These are phyloP conservation scores for Leishmania braziliensis DNA, from an alignment of 208 protist species.

Conservation along the genomic window DNA sequence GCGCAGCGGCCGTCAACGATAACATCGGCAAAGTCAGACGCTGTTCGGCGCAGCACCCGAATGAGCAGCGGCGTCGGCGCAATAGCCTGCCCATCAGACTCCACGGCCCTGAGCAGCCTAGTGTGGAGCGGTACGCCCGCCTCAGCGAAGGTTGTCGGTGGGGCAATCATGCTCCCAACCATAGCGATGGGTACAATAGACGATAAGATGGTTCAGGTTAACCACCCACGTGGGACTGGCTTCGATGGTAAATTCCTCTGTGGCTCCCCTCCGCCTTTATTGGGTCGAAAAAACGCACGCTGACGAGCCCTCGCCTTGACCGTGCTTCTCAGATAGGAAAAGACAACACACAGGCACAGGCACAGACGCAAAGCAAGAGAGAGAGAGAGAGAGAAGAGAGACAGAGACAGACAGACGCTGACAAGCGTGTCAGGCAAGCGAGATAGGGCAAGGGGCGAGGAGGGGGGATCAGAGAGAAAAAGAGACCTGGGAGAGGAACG, in stretches of 20 bases:
- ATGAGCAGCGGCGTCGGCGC: slow-evolving; percentile 49
- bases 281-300: background rate
- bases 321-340: background rate
- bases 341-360: background rate
- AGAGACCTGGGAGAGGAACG: background rate
- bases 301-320: background rate
- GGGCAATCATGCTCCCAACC: slow-evolving; percentile 1
- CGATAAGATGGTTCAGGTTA: background rate
- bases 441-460: background rate
- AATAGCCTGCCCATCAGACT: slow-evolving; percentile 13
- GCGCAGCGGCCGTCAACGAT: slow-evolving; percentile 71
- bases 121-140: slow-evolving; percentile 42
- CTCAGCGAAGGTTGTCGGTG: slow-evolving; percentile 26
- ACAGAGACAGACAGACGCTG: background rate
- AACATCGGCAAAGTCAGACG: slow-evolving; percentile 63
- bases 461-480: background rate
- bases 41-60: slow-evolving; percentile 57
- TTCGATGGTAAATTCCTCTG: background rate
- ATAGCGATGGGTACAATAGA: background rate
- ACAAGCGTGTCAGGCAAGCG: background rate
- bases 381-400: background rate
- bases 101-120: slow-evolving; percentile 39
- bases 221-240: background rate
- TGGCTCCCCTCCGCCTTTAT: background rate
- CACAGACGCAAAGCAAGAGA: background rate